Percentiles rank a stretch among this genome's conserved stretches.
Conservation (phyloP, 208 protist genomes). For the Herpetomonas samuelpessoai region DNA sequence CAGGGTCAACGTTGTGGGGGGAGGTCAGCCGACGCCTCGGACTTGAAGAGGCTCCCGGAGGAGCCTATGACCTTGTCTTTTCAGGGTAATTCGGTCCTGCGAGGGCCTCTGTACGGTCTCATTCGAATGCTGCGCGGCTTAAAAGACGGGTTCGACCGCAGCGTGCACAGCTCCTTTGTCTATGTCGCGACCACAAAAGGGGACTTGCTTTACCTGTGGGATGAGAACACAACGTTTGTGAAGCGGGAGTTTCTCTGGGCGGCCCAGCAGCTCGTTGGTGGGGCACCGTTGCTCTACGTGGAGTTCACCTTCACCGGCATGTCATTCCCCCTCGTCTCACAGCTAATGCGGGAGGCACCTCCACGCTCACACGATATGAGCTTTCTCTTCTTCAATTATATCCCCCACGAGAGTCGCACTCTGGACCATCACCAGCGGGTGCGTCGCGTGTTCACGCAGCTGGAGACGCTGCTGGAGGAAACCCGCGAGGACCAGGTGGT, state of each 20-base stretch:
- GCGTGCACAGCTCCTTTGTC: not conserved
- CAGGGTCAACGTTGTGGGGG: too few species aligned
- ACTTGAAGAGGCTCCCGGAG: too few species aligned
- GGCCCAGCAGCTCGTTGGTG: not conserved
- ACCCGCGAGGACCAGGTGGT: not conserved
- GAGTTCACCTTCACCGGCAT: not conserved
- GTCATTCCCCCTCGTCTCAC: not conserved
- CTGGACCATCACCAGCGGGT: not conserved
- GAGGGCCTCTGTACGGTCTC: not conserved
- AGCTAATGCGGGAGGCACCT: not conserved
- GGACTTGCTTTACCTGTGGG: not conserved
- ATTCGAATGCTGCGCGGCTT: not conserved
- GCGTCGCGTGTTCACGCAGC: too few species aligned
- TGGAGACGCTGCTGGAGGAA: not conserved
- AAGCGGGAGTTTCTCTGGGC: not conserved
- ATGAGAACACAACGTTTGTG: not conserved
- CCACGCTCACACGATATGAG: not conserved
- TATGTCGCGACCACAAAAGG: not conserved
- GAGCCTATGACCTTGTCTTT: not conserved
- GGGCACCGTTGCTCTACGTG: not conserved
- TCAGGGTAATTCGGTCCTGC: not conserved
- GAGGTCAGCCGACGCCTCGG: too few species aligned
- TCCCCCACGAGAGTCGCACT: not conserved
- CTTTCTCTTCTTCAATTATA: not conserved
- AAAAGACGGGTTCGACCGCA: not conserved